Conservation (phyloP, 371 early-diverging fungal genomes). For the Rhizopus arrhizus region DNA sequence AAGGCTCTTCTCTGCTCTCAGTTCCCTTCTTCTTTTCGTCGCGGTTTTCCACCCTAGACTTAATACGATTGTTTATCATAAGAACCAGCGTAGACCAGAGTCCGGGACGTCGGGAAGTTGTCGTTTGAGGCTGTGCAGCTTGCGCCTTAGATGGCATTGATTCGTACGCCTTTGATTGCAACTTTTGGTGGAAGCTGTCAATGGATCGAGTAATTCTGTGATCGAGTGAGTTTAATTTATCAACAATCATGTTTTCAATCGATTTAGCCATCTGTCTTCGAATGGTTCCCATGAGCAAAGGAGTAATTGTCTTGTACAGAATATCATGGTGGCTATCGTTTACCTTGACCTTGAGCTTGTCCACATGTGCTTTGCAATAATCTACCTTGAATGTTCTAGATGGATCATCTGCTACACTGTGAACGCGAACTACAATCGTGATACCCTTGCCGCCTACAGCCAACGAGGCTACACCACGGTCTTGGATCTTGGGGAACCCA, state of each 20-base stretch:
- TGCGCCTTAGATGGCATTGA: conserved; percentile 19
- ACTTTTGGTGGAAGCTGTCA: conserved; percentile 28
- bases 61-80: conserved; percentile 32
- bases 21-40: conserved; percentile 10
- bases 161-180: conserved; percentile 27
- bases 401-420: conserved; percentile 33
- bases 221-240: conserved; percentile 41
- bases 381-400: conserved; percentile 38
- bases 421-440: conserved; percentile 40
- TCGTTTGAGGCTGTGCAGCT: no score
- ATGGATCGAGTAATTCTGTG: conserved; percentile 29
- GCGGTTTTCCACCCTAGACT: conserved; percentile 24
- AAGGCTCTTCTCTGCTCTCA: not conserved
- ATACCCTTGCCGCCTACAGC: conserved; percentile 58
- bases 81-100: conserved; percentile 24
- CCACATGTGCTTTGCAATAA: conserved; percentile 46
- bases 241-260: conserved; percentile 46
- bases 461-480: conserved; percentile 60
- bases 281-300: conserved; percentile 50
- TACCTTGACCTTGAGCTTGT: conserved; percentile 56
- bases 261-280: conserved; percentile 52
- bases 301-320: conserved; percentile 50
- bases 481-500: conserved; percentile 62
- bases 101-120: conserved; percentile 14
- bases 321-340: conserved; percentile 53